These are phyloP conservation scores for Metschnikowia henanensis DNA, from an alignment of 805 yeast genomes.

Conservation along the genomic window DNA sequence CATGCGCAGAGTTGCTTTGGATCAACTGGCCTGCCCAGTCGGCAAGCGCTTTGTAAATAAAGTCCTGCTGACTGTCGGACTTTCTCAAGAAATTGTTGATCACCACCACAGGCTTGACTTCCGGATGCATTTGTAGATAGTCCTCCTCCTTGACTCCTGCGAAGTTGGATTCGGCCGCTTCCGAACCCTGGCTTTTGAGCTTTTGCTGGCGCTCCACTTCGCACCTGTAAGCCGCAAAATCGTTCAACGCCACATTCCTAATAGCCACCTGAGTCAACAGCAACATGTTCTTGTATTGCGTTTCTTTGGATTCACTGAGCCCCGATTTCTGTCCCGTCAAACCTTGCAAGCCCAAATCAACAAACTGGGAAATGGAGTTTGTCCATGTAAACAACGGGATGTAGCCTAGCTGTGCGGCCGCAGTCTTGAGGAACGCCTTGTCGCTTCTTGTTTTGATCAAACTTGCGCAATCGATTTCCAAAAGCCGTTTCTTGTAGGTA, in stretches of 20 bases:
- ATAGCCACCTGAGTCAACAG: constrained; percentile 71
- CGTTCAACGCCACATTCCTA: constrained; percentile 52
- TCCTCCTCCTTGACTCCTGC: constrained; percentile 69
- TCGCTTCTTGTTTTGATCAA: constrained; percentile 76
- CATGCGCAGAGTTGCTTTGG: constrained; percentile 83
- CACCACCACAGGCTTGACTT: constrained; percentile 80
- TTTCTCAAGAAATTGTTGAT: constrained; percentile 69
- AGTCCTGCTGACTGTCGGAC: constrained; percentile 50
- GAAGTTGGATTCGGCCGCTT: constrained; percentile 22
- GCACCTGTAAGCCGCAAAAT: constrained; percentile 29
- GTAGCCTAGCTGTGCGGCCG: constrained; percentile 82
- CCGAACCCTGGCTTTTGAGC: constrained; percentile 10
- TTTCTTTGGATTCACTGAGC: constrained; percentile 75
- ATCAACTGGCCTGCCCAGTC: constrained; percentile 87
- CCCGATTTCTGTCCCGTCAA: constrained; percentile 94
- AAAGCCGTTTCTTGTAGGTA: constrained; percentile 42
- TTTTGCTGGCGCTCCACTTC: constrained; percentile 22
- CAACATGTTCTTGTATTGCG: constrained; percentile 79
- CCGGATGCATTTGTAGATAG: constrained; percentile 82
- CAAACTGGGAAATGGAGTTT: constrained; percentile 70
- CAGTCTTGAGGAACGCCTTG: constrained; percentile 58
- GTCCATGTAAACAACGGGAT: constrained; percentile 95
- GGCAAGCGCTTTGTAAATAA: constrained; percentile 70
- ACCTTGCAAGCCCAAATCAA: constrained; percentile 87
- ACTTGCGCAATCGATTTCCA: constrained; percentile 77